Evolutionary conservation across 805 yeast species (phyloP), one percentile per base, ranked within the genome.

Genomic region (Yamadazyma takamatsuzukensis): DNA sequence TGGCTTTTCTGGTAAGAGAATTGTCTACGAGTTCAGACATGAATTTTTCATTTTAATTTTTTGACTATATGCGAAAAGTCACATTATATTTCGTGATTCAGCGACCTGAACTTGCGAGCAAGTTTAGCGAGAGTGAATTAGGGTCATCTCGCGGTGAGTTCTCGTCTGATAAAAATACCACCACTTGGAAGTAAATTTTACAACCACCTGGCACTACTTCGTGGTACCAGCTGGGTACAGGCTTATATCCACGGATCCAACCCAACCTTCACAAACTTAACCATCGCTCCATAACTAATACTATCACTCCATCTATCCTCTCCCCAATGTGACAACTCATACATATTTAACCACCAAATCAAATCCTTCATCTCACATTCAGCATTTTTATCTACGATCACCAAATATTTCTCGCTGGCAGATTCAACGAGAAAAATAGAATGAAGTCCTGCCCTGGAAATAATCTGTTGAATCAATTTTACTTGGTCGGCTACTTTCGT

Each of bases 1-100:
- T 67, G 18, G 46, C 54, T 35, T 66, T 67, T 33, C 72, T 41
- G 3, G 51, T 35, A 18, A 59, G 32, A 2, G 70, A 64, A 11
- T 49, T 50, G 42, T 67, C 72, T 5, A 65, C 43, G 15, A 24
- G n/a, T n/a, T 26, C 18, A 10, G 32, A 21, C 30, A 31, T 25
- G 15, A 25, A n/a, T 25, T 7, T 9, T 28, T 18, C 9, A 11
- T 17, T 28, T 28, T 11, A 21, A 12, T 14, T 21, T 21, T 21
- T 11, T 21, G 10, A 21, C 11, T 21, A 21, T 21, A 8, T 7
- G 12, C 7, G 15, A 13, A 15, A 18, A 6, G 18, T 26, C 29
- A 15, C 18, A 26, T 26, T 18, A 26, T 7, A 15, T 23, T 13
- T 9, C 25, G 25, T 23, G 25, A 23, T 8, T 6, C 8, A 6